Evolutionary conservation across 495 filamentous ascomycete genomes (phyloP), one percentile per base, ranked within the genome.

Genomic region (Penicillium bialowiezense): DNA sequence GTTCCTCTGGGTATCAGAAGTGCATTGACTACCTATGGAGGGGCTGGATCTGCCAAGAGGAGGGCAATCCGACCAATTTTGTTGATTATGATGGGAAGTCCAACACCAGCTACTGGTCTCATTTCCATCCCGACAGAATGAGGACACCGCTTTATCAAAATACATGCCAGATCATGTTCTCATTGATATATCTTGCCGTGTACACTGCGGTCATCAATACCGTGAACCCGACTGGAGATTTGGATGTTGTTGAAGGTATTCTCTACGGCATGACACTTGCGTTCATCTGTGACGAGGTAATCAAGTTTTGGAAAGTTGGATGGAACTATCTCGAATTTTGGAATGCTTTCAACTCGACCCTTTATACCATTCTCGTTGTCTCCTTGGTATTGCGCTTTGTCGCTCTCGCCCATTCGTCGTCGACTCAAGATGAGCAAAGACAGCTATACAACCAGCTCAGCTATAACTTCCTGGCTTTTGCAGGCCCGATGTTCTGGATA

Each of bases 401-500:
- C 44, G 93, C 90, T 13, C 72, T 96, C 12, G 71, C 74, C 18
- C 82, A 93, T 57, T 76, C 76, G 1, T 33, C 72, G 0, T 62
- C 67, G 1, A 68, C 70, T 4, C 65, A 78, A 14, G 75, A 79
- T 46, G 67, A 62, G 13, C 52, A 76, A 28, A 80, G 91, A n/a
- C 64, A 71, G 26, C 64, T 79, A 23, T 88, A 83, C 69, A 96
- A 96, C 62, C 71, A 82, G 38, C 66, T 97, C 18, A 88, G 84
- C 57, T 98, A 98, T 69, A 92, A 96, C 71, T 95, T 97, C 65
- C 60, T 86, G 21, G 92, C 93, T 5, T 95, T 96, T 64, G 82
- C 83, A 14, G 90, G 92, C 0, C 93, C 93, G 1, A 91, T 98
- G 89, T 96, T 98, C 67, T 98, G 93, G 93, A 83, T 84, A 58